Conservation (phyloP, 2,329 filamentous ascomycete genomes). For the Pestalotiopsis sp. region DNA sequence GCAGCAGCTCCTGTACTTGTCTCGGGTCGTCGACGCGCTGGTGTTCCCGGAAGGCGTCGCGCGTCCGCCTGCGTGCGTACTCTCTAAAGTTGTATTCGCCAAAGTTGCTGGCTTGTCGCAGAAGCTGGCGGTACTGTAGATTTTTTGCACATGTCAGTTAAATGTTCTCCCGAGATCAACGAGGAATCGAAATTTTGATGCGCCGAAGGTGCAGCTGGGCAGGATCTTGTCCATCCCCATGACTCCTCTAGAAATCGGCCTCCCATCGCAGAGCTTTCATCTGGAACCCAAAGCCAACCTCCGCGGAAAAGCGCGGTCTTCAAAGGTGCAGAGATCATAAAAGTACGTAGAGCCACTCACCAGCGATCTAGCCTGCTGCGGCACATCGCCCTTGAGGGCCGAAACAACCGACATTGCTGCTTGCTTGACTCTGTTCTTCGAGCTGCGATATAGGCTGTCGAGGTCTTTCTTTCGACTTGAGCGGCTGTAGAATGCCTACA, state of each 20-base stretch:
- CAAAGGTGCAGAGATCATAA: not conserved
- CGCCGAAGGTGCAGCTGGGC: not conserved
- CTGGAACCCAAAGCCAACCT: not conserved
- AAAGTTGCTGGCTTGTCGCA: slow-evolving; percentile 86
- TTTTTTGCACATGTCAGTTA: slow-evolving; percentile 14
- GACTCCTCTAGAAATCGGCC: not conserved
- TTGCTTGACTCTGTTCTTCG: not conserved
- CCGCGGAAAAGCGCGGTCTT: not conserved
- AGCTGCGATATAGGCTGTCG: not conserved
- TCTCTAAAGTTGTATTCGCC: slow-evolving; percentile 97
- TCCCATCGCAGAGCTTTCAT: not conserved
- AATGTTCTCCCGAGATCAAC: not conserved
- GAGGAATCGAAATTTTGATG: not conserved
- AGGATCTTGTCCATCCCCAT: not conserved
- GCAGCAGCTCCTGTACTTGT: slow-evolving; percentile 83
- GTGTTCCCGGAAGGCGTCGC: slow-evolving; percentile 87
- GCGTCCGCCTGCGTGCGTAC: slow-evolving; percentile 88
- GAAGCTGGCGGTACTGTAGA: slow-evolving; percentile 82
- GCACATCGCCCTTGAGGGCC: slow-evolving; percentile 54
- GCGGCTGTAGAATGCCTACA: not conserved
- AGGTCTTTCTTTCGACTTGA: not conserved
- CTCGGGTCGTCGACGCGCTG: slow-evolving; percentile 72
- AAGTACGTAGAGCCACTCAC: slow-evolving; percentile 37
- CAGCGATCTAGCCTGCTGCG: slow-evolving; percentile 59
- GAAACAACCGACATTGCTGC: slow-evolving; percentile 32